These are phyloP conservation scores for Spathaspora girioi DNA, from an alignment of 805 yeast species.

Conservation along the genomic window DNA sequence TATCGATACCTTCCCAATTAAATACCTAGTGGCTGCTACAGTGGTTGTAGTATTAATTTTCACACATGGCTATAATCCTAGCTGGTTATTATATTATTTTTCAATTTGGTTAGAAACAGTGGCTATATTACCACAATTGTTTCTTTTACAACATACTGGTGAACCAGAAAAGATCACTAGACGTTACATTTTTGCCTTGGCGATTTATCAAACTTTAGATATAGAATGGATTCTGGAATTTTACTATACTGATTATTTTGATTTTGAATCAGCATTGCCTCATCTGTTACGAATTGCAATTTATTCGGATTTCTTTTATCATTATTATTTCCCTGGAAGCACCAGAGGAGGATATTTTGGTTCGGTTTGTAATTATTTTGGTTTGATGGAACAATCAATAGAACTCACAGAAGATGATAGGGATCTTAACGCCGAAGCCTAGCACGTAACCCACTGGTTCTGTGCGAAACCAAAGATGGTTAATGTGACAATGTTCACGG, in stretches of 20 bases:
- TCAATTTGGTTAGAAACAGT: slow-evolving; percentile 90
- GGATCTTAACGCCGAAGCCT: too few relatives aligned
- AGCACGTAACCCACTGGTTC: too few relatives aligned
- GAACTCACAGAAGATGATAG: too few relatives aligned
- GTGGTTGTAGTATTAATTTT: slow-evolving; percentile 53
- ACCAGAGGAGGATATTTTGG: too few relatives aligned
- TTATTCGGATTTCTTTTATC: slow-evolving; percentile 93
- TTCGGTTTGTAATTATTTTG: too few relatives aligned
- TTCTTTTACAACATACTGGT: slow-evolving; percentile 84
- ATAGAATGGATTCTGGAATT: slow-evolving; percentile 94
- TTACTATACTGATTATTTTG: slow-evolving; percentile 57
- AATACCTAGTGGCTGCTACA: slow-evolving; percentile 66
- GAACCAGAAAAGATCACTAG: slow-evolving; percentile 83
- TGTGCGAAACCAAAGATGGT: too few relatives aligned
- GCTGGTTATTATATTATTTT: slow-evolving; percentile 81
- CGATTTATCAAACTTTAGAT: slow-evolving; percentile 86
- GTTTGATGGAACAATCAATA: too few relatives aligned
- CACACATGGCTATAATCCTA: slow-evolving; percentile 57
- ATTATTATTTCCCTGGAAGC: too few relatives aligned
- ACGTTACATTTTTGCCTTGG: slow-evolving; percentile 92
- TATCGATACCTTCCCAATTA: slow-evolving; percentile 64
- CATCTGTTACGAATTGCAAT: slow-evolving; percentile 83
- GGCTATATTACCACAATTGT: slow-evolving; percentile 90
- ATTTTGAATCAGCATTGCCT: slow-evolving; percentile 67
- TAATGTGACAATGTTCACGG: too few relatives aligned